A percentile compares a stretch with the other conserved stretches of the same genome.
Conservation (phyloP, 495 filamentous ascomycete genomes). For the Tuber indicum region DNA sequence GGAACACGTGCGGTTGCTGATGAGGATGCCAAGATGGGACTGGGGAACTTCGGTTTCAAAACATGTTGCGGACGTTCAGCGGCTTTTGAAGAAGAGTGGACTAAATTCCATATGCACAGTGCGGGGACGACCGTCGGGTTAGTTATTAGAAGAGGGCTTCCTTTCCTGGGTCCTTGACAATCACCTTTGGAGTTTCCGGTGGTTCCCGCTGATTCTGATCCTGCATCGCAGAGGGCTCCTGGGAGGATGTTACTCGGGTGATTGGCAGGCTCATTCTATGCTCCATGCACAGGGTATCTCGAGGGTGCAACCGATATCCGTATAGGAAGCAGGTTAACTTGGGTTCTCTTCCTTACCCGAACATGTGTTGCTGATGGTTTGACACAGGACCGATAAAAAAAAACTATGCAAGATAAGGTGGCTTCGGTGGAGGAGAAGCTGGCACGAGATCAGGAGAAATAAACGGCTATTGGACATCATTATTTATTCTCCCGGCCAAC, state of each 20-base stretch:
- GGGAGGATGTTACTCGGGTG: slow-evolving; percentile 78
- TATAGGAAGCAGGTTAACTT: slow-evolving; percentile 66
- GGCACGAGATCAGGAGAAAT: slow-evolving; percentile 21
- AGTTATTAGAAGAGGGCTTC: slow-evolving; percentile 37
- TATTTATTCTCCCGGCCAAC: background rate
- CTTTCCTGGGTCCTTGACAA: background rate
- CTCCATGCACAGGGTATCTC: slow-evolving; percentile 76
- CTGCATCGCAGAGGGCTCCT: slow-evolving; percentile 64
- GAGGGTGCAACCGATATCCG: slow-evolving; percentile 85
- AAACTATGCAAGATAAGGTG: slow-evolving; percentile 37
- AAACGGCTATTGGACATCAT: background rate
- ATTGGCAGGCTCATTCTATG: slow-evolving; percentile 82
- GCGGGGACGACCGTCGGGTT: slow-evolving; percentile 89
- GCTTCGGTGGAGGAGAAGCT: slow-evolving; percentile 34
- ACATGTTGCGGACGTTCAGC: slow-evolving; percentile 83
- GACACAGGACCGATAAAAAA: slow-evolving; percentile 39
- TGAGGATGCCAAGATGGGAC: slow-evolving; percentile 58
- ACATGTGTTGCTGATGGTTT: slow-evolving; percentile 9
- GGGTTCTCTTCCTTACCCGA: slow-evolving; percentile 10
- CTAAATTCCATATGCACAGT: slow-evolving; percentile 79
- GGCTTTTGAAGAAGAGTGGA: slow-evolving; percentile 70
- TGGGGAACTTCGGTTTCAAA: slow-evolving; percentile 71
- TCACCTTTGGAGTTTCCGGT: slow-evolving; percentile 15
- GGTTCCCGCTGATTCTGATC: slow-evolving; percentile 4
- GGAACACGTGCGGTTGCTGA: slow-evolving; percentile 11